These are phyloP conservation scores for Aristolochia fimbriata DNA, from an alignment of 164 flowering plant genomes.

Conservation along the genomic window DNA sequence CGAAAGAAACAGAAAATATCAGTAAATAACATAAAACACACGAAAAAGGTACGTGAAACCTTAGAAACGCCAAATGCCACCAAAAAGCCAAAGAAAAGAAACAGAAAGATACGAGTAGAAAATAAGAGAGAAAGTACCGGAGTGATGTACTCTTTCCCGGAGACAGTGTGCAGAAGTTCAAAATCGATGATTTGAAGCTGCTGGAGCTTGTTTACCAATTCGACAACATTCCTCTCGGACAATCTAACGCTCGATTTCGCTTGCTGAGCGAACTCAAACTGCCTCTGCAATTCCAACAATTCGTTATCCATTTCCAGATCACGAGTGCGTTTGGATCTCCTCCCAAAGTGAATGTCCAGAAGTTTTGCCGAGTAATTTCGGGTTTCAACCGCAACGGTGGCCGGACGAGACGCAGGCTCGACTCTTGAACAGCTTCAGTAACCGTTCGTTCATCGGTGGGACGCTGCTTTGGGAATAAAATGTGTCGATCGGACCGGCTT, in stretches of 20 bases:
- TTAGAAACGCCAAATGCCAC: neutral
- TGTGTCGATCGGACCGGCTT: too few species aligned
- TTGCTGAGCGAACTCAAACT: slow-evolving; percentile 87
- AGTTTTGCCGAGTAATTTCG: neutral
- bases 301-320: slow-evolving; percentile 63
- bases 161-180: slow-evolving; percentile 84
- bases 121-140: slow-evolving; percentile 36
- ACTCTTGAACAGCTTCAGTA: neutral
- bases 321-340: neutral
- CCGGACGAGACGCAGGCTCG: neutral
- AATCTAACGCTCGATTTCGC: slow-evolving; percentile 80
- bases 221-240: slow-evolving; percentile 91
- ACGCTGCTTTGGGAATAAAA: too few species aligned
- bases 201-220: slow-evolving; percentile 84
- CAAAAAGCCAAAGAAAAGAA: neutral
- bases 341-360: neutral
- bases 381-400: too few species aligned
- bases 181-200: slow-evolving; percentile 83
- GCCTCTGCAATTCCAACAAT: slow-evolving; percentile 76
- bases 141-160: slow-evolving; percentile 96
- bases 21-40: too few species aligned
- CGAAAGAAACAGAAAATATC: too few species aligned
- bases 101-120: neutral
- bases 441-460: too few species aligned
- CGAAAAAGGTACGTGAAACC: too few species aligned